These are phyloP conservation scores for Annulohypoxylon nitens DNA, from an alignment of 495 filamentous ascomycete genomes.

Conservation along the genomic window DNA sequence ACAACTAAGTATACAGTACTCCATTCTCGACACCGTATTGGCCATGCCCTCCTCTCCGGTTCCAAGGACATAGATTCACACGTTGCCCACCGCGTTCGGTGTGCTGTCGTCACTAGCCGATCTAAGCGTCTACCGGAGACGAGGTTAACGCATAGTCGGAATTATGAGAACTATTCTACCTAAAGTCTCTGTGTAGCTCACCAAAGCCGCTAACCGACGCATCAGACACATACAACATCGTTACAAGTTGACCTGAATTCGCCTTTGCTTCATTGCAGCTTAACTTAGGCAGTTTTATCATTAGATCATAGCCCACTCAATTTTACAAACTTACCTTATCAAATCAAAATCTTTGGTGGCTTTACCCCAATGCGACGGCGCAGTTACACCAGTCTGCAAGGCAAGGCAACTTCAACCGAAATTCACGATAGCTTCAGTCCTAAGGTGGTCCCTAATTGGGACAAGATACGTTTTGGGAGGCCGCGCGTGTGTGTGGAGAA, in stretches of 20 bases:
- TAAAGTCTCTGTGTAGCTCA: conserved; percentile 2
- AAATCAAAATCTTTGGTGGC: not conserved
- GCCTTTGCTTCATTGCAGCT: not conserved
- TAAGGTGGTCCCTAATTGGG: conserved; percentile 16
- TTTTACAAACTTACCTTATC: not conserved
- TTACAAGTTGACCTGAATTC: conserved; percentile 23
- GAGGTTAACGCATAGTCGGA: conserved; percentile 10
- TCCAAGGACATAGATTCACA: conserved; percentile 8
- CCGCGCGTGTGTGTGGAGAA: conserved; percentile 61
- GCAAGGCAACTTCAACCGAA: conserved; percentile 7
- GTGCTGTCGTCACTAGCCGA: not conserved
- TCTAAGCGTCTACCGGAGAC: not conserved
- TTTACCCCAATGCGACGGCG: not conserved
- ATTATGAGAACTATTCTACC: not conserved
- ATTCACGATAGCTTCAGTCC: conserved; percentile 13
- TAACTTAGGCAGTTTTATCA: not conserved
- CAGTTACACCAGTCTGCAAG: not conserved
- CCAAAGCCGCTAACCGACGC: not conserved
- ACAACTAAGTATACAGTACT: conserved; percentile 11
- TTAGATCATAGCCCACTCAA: not conserved
- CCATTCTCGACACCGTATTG: conserved; percentile 4
- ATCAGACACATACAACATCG: not conserved
- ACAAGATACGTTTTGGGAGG: conserved; percentile 59
- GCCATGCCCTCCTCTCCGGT: conserved; percentile 3
- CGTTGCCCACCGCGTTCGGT: not conserved